Evolutionary conservation across 495 filamentous ascomycete species (phyloP), one percentile per base, ranked within the genome.

Genomic region (Penicillium turbatum): DNA sequence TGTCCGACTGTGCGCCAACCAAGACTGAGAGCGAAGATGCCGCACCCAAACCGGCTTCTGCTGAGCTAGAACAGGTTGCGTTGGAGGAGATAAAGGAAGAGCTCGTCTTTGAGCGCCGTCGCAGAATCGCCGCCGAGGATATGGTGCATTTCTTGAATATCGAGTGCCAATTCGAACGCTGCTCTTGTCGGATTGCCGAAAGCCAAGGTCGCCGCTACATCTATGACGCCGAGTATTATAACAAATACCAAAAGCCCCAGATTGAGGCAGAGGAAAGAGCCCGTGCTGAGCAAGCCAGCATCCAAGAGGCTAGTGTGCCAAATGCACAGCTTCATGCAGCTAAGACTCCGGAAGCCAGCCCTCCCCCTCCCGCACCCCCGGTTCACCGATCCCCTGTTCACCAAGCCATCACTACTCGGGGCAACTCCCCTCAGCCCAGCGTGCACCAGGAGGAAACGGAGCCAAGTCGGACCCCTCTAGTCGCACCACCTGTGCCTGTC

Each of bases 111-210:
- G 88, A 93, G 72, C 82, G 76, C 62, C 80, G 80, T 48, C 72
- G 82, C 38, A 80, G 88, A 40, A 71, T 79, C 30, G 76, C 85
- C 13, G 86, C 88, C 0, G 79, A 90, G 51, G 86, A 88, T 12
- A 82, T 85, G 59, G 72, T 92, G 24, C 79, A 91, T n/a, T 95
- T 90, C 64, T 72, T 96, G 74, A 82, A 87, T 58, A 79, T 87
- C 54, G 89, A 95, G 65, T 95, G 90, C 67, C 79, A 83, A 41
- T 83, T 92, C 51, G 79, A 80, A 51, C 80, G 80, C 65, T 93
- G 88, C 71, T 69, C 83, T 1, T 89, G 85, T 63, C 74, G 82
- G 35, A 51, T 82, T 43, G 78, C 79, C 4, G 80, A 85, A 54
- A 58, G 63, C 30, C 63, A 75, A 13, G 77, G 75, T n/a, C 64